phyloP scores from a whole-genome alignment of 2,329 filamentous ascomycete species.

The Tolypocladium ovalisporum region DNA sequence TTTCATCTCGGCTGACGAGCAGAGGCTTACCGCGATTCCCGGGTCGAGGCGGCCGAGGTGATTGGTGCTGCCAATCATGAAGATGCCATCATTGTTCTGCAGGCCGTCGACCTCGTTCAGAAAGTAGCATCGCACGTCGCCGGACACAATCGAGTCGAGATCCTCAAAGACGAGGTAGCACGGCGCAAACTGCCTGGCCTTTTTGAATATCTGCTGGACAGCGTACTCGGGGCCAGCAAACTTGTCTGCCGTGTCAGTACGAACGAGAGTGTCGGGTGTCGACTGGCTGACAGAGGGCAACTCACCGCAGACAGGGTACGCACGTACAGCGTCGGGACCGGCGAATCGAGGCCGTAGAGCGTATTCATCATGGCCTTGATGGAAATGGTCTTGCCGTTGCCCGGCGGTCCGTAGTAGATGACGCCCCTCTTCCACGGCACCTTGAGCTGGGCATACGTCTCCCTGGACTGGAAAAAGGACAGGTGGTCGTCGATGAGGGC shows the following conservation, averaged over 20 bases:
- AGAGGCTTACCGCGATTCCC: constrained; percentile 39
- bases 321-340: constrained; percentile 52
- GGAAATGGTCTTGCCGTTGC: constrained; percentile 59
- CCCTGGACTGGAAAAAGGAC: constrained; percentile 50
- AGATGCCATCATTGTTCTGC: constrained; percentile 57
- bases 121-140: constrained; percentile 54
- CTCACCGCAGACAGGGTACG: constrained; percentile 33
- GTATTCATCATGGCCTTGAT: constrained; percentile 61
- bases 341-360: constrained; percentile 39
- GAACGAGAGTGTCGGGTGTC: background rate
- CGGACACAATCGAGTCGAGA: constrained; percentile 54
- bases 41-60: constrained; percentile 56
- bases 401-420: constrained; percentile 54
- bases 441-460: constrained; percentile 47
- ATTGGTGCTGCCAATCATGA: constrained; percentile 58
- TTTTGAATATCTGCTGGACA: constrained; percentile 42
- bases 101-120: constrained; percentile 64
- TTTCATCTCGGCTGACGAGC: background rate
- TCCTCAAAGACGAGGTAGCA: constrained; percentile 66
- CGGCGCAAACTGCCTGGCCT: constrained; percentile 51
- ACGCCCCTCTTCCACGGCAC: constrained; percentile 64
- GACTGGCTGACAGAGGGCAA: rapidly evolving
- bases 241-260: constrained; percentile 12
- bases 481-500: constrained; percentile 51
- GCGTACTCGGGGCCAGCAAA: constrained; percentile 45